phyloP scores from a whole-genome alignment of 1,284 basidiomycete species.

The Microbotryum saponariae region DNA sequence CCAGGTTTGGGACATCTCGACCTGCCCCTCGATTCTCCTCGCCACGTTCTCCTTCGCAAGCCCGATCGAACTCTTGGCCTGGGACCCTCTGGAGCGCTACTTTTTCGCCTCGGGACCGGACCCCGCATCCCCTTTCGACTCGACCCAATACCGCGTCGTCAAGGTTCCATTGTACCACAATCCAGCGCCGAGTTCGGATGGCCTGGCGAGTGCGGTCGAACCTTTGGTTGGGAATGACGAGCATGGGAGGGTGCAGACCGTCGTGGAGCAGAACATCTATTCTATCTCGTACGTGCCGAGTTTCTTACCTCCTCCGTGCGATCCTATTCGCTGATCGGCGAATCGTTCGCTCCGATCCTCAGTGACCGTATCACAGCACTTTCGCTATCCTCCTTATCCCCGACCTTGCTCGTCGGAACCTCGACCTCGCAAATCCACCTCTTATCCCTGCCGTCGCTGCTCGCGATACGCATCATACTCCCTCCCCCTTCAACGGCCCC shows the following conservation, averaged over 20 bases:
- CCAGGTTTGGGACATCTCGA: conserved; percentile 32
- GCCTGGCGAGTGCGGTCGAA: conserved; percentile 43
- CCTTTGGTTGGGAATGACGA: conserved; percentile 68
- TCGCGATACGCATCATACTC: conserved; percentile 70
- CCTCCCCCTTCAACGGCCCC: conserved; percentile 55
- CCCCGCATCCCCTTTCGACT: conserved; percentile 40
- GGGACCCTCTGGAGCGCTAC: conserved; percentile 75
- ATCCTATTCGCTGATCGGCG: too few species aligned
- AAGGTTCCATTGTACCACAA: conserved; percentile 16
- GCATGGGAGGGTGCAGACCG: conserved; percentile 52
- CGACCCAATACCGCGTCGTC: conserved; percentile 46
- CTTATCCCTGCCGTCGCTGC: conserved; percentile 82
- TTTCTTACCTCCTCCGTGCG: too few species aligned
- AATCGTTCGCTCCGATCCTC: background rate
- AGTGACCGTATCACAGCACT: conserved; percentile 57
- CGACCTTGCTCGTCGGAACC: conserved; percentile 48
- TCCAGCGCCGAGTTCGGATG: conserved; percentile 22
- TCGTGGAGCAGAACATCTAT: conserved; percentile 52
- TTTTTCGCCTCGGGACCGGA: conserved; percentile 62
- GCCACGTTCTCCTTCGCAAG: conserved; percentile 34
- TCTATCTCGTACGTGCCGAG: conserved; percentile 49
- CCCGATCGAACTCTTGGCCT: conserved; percentile 61
- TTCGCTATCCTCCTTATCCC: conserved; percentile 63
- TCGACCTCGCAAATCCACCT: conserved; percentile 58
- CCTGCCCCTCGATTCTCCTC: conserved; percentile 21